A percentile compares a stretch with the other conserved stretches of the same genome.
Evolutionary conservation across 305 asterid species (phyloP).

Genomic region (Stenogyne calaminthoides): DNA sequence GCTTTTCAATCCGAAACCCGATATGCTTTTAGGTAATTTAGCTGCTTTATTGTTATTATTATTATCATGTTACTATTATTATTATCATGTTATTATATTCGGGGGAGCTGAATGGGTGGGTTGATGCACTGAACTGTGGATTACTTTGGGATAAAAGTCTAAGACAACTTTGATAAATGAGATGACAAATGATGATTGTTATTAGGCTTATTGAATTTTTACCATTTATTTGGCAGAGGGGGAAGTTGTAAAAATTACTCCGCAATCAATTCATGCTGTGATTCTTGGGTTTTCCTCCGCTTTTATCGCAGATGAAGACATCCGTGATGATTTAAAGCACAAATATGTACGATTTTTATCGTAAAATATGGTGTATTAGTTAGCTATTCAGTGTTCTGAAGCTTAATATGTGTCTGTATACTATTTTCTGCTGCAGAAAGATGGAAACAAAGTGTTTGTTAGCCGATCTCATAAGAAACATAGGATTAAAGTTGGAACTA

Average conservation of each 20-base stretch:
- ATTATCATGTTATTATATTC: too few relatives aligned
- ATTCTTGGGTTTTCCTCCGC: constrained; percentile 33
- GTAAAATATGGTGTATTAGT: background rate
- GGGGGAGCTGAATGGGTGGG: background rate
- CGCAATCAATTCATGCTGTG: constrained; percentile 29
- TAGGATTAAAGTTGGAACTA: constrained; percentile 64
- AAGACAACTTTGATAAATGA: background rate
- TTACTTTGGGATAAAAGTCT: background rate
- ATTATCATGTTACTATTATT: background rate
- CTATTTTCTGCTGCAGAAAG: constrained; percentile 37
- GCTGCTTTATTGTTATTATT: background rate
- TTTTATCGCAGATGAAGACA: constrained; percentile 26
- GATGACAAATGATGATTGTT: constrained; percentile 5
- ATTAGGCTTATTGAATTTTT: constrained; percentile 4
- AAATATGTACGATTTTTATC: constrained; percentile 42
- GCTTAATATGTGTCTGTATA: constrained; percentile 3
- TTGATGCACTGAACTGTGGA: background rate
- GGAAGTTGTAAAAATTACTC: constrained; percentile 31
- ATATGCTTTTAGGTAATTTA: constrained; percentile 63
- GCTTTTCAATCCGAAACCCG: constrained; percentile 49
- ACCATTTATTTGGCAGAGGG: constrained; percentile 36
- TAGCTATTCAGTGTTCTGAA: constrained; percentile 9
- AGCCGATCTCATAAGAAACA: constrained; percentile 64
- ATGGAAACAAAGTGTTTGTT: constrained; percentile 56
- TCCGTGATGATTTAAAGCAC: constrained; percentile 47